Evolutionary conservation across 2,329 filamentous ascomycete genomes (phyloP).

Genomic region (Botrytis squamosa): DNA sequence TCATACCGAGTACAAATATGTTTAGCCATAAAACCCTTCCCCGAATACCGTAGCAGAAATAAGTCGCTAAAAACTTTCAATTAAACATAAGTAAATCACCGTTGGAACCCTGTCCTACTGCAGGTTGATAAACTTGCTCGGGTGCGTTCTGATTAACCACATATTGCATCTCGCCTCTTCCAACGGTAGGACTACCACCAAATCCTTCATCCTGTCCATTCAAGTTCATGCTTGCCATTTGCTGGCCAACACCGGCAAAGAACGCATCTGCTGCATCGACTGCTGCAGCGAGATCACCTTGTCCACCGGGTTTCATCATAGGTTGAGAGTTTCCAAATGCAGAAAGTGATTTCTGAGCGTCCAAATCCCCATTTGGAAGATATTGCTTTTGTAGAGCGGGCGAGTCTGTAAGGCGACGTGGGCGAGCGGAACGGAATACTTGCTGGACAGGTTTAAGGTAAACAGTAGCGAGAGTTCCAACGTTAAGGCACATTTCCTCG

Average conservation of each 20-base stretch:
- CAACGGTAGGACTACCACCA: constrained; percentile 51
- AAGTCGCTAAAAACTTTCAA: constrained; percentile 10
- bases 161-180: constrained; percentile 54
- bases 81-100: constrained; percentile 60
- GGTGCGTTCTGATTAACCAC: constrained; percentile 82
- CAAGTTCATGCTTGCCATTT: constrained; percentile 71
- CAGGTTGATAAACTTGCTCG: constrained; percentile 71
- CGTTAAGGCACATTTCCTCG: constrained; percentile 95
- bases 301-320: constrained; percentile 33
- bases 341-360: constrained; percentile 60
- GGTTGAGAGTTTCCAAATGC: constrained; percentile 50
- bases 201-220: constrained; percentile 61
- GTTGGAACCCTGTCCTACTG: constrained; percentile 62
- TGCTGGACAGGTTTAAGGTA: constrained; percentile 98
- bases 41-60: neutral
- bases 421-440: constrained; percentile 87
- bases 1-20: constrained; percentile 12
- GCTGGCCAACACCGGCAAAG: constrained; percentile 74
- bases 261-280: constrained; percentile 86
- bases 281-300: constrained; percentile 62
- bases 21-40: neutral
- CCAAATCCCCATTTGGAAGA: constrained; percentile 53
- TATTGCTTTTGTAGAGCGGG: constrained; percentile 79
- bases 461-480: constrained; percentile 93
- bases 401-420: constrained; percentile 74